Base-by-base conservation (phyloP, 371 early-diverging fungal genomes). In the Syncephalastrum racemosum region DNA sequence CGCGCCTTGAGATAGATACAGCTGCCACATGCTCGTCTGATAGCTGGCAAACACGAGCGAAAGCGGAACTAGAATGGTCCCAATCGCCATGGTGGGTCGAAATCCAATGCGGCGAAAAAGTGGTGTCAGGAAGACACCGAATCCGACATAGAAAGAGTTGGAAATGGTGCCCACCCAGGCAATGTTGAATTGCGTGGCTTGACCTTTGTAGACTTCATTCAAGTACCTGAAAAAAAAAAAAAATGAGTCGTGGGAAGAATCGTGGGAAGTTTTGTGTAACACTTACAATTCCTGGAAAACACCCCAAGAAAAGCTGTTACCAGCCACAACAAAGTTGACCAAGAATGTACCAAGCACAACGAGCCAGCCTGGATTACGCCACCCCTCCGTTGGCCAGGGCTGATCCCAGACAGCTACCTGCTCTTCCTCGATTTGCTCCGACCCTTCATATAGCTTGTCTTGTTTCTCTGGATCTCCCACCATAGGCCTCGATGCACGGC, bases 1-100 rank as follows among this genome's bases (percentile, higher is more conserved):
- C 24, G 57, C 12, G 2, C 87, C 91, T 53, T 89, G 90, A 2
- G 86, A 77, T 4, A 85, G 59, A 62, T 83, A 86, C 5, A 89
- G 62, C 41, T 80, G 79, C 83, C 78, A 77, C 36, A 31, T 31
- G 36, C 36, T 31, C 10, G 36, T 31, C 36, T 77, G 73, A 63
- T 10, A 83, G 52, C 40, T 81, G 77, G 80, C 79, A 71, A 20
- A 81, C 53, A 31, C 54, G 40, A 14, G 60, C 67, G 22, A 66
- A 4, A 64, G 23, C 2, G 71, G 61, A 20, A 46, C 44, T 4
- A 66, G 15, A 54, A 55, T 42, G 12, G 81, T 65, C 1, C 88
- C 88, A 5, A 77, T 53, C 0, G 68, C 70, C 58, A 81, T 81
- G 13, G 81, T 73, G 10, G 70, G 46, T 13, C 83, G 74, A 36